Evolutionary conservation across 2,329 filamentous ascomycete genomes (phyloP), one percentile per base, ranked within the genome.

Genomic region (Zalaria sp.): DNA sequence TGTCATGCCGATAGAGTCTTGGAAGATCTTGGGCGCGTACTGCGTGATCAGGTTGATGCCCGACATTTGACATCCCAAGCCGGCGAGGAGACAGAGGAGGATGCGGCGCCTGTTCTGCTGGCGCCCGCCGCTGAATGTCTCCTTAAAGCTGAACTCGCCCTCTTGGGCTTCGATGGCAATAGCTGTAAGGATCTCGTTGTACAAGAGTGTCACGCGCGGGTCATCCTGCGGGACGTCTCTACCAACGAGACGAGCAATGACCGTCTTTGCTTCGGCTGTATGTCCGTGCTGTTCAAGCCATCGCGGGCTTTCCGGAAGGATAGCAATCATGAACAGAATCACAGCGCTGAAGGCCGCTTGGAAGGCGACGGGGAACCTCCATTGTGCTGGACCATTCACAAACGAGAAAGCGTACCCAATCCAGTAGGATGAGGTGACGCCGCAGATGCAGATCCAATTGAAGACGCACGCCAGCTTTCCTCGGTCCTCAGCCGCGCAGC

Each of bases 401-500:
- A 53, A 60, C 1, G 67, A 71, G 54, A 70, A 71, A 2, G 68
- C 67, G 41, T 71, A 69, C 11, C 65, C 51, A 4, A 65, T 69
- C 28, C 69, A 71, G 67, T 6, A 67, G 67, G 36, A 71, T 67
- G 28, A 63, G 57, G 53, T 68, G 69, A 49, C 65, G 69, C 52
- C 67, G 72, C 38, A 77, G 73, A 55, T 73, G 77, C 49, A 78
- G 77, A 40, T 18, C 18, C 18, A 40, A 78, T 57, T 18, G 18
- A 18, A 18, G 18, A 18, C 18, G 18, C 18, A 18, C 18, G 18
- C 18, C 18, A 18, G 18, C 29, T 75, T 65, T 48, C 75, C 75
- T 47, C 74, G 68, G 55, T 76, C 76, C 49, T 67, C 69, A 0
- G 72, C 68, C 44, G 60, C 64, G 4, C 68, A 68, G 51, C 67